Conservation (phyloP, 306 rosid species). For the Luffa aegyptiaca region DNA sequence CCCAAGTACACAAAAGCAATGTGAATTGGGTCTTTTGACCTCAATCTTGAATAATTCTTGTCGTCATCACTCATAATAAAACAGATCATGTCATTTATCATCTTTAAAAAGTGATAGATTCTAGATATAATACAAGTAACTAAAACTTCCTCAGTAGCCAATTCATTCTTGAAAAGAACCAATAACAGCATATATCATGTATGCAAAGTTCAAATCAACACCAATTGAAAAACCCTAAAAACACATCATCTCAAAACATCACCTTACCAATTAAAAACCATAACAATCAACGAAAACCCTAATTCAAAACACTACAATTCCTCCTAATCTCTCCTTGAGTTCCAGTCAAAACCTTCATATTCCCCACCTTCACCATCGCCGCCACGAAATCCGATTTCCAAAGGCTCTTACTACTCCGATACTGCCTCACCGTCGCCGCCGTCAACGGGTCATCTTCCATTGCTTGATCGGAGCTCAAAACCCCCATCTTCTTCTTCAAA, state of each 20-base stretch:
- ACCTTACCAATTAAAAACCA: not conserved
- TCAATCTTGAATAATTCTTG: too few species aligned
- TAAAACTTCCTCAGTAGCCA: not conserved
- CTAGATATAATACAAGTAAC: not conserved
- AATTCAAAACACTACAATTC: constrained; percentile 6
- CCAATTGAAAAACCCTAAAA: too few species aligned
- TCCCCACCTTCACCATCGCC: constrained; percentile 12
- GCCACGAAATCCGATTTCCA: constrained; percentile 11
- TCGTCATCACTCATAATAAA: too few species aligned
- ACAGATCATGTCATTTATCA: not conserved
- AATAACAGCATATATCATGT: not conserved
- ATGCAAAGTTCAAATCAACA: not conserved
- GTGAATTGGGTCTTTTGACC: too few species aligned
- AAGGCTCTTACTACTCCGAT: not conserved
- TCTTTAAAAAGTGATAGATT: not conserved
- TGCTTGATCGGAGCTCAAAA: constrained; percentile 9
- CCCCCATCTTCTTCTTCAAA: constrained; percentile 5
- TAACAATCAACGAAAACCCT: not conserved
- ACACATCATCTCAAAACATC: not conserved
- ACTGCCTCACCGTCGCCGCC: not conserved
- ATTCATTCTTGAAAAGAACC: not conserved
- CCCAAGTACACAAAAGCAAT: too few species aligned
- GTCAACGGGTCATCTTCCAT: not conserved
- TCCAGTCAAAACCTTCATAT: constrained; percentile 1
- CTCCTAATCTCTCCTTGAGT: constrained; percentile 4